phyloP scores from a whole-genome alignment of 805 yeast species.

The Yarrowia phangngaensis region DNA sequence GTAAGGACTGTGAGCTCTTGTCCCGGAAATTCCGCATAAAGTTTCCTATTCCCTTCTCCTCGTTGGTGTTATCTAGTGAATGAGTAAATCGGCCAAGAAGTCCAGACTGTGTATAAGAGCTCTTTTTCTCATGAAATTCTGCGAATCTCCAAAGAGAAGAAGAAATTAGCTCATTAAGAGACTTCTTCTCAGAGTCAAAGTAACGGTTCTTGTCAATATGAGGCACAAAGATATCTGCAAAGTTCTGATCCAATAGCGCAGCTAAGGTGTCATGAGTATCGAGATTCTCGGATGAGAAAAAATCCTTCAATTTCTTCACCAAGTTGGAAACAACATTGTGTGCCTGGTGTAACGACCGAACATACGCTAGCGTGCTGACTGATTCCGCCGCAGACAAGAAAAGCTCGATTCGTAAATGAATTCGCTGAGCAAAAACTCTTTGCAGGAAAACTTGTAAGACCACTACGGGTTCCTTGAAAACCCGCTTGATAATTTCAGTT shows the following conservation, averaged over 20 bases:
- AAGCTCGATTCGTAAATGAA: constrained; percentile 46
- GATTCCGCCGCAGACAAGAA: constrained; percentile 61
- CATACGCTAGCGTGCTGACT: constrained; percentile 60
- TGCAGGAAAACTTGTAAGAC: constrained; percentile 70
- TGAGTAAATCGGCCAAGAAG: constrained; percentile 31
- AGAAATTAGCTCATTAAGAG: constrained; percentile 48
- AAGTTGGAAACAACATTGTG: constrained; percentile 56
- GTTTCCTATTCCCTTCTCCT: constrained; percentile 38
- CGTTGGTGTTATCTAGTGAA: constrained; percentile 29
- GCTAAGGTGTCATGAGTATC: constrained; percentile 45
- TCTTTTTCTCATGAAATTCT: constrained; percentile 42
- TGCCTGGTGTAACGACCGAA: constrained; percentile 68
- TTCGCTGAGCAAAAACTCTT: constrained; percentile 69
- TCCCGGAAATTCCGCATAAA: constrained; percentile 34
- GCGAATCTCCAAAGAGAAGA: constrained; percentile 48
- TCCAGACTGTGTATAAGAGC: constrained; percentile 38
- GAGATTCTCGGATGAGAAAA: constrained; percentile 41
- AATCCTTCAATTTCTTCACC: constrained; percentile 61
- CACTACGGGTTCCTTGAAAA: constrained; percentile 62
- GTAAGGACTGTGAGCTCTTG: constrained; percentile 1
- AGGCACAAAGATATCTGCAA: constrained; percentile 67
- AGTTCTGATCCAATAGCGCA: constrained; percentile 61
- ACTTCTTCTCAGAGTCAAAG: constrained; percentile 66
- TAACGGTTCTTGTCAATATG: constrained; percentile 64
- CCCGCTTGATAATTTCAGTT: constrained; percentile 65